phyloP scores from a whole-genome alignment of 331 rosid genomes.

The Quercus tomentella region DNA sequence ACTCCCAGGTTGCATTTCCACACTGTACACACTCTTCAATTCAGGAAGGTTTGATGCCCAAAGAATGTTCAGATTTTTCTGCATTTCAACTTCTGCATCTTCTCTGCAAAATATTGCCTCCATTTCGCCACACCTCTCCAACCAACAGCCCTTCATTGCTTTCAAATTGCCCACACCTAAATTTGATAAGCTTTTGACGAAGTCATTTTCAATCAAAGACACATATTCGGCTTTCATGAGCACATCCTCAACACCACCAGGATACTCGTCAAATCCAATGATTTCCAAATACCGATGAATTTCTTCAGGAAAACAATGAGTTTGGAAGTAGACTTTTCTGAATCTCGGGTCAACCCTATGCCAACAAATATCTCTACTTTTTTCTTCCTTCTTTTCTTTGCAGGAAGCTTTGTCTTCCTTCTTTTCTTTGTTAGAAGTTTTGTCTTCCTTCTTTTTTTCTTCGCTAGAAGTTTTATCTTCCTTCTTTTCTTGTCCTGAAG shows the following conservation, averaged over 20 bases:
- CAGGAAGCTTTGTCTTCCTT: no score
- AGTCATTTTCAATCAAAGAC: conserved; percentile 23
- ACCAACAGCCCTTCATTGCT: conserved; percentile 33
- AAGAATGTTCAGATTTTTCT: conserved; percentile 16
- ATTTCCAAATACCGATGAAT: conserved; percentile 10
- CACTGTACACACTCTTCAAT: conserved; percentile 11
- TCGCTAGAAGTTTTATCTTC: no score
- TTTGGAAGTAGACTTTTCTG: conserved; percentile 10
- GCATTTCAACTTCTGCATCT: not conserved
- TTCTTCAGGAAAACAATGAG: not conserved
- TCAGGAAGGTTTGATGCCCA: conserved; percentile 36
- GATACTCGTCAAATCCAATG: conserved; percentile 18
- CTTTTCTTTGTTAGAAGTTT: no score
- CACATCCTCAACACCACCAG: conserved; percentile 12
- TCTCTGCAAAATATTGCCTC: not conserved
- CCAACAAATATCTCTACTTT: not conserved
- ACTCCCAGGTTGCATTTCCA: not conserved
- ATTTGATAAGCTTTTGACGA: conserved; percentile 2
- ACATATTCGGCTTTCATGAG: conserved; percentile 8
- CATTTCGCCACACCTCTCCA: conserved; percentile 18
- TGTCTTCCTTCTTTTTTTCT: no score
- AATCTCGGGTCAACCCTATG: not conserved
- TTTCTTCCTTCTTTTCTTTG: not conserved
- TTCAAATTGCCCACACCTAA: conserved; percentile 1
- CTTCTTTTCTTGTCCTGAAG: no score